phyloP scores from a whole-genome alignment of 768 basidiomycete species.

The Psilocybe cubensis region DNA sequence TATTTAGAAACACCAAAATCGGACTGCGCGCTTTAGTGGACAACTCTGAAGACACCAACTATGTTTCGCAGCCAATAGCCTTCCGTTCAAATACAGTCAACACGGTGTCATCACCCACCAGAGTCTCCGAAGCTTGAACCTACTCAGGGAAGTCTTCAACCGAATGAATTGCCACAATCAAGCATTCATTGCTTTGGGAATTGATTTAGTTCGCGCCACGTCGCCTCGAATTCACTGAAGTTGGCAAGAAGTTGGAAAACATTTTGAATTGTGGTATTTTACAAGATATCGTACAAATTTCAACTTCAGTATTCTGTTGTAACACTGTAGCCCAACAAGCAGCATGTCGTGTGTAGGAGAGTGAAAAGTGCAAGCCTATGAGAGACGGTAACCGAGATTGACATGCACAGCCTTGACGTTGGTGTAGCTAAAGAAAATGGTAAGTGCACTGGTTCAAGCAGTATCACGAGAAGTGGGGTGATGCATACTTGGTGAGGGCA shows the following conservation, averaged over 20 bases:
- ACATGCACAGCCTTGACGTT: slow-evolving; percentile 74
- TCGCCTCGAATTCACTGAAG: too few species aligned
- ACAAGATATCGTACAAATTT: not conserved
- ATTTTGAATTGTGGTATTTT: not conserved
- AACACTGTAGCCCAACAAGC: not conserved
- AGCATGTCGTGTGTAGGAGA: not conserved
- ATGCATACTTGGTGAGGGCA: slow-evolving; percentile 60
- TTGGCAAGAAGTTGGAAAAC: too few species aligned
- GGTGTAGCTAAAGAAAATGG: slow-evolving; percentile 49
- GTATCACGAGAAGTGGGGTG: not conserved
- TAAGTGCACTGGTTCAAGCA: too few species aligned
- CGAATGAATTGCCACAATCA: too few species aligned
- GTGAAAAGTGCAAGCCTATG: not conserved
- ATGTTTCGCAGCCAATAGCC: not conserved
- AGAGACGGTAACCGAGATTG: slow-evolving; percentile 40
- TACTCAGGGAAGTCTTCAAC: too few species aligned
- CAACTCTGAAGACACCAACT: not conserved
- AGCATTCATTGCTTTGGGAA: too few species aligned
- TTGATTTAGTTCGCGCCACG: too few species aligned
- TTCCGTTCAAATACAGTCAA: not conserved
- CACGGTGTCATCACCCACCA: too few species aligned
- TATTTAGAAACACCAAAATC: not conserved
- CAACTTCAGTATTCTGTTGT: not conserved
- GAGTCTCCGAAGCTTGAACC: too few species aligned
- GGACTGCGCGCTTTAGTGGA: not conserved